Evolutionary conservation across 1,139 yeast genomes (phyloP), one percentile per base, ranked within the genome.

Genomic region (Casaregolazyma lundiana): DNA sequence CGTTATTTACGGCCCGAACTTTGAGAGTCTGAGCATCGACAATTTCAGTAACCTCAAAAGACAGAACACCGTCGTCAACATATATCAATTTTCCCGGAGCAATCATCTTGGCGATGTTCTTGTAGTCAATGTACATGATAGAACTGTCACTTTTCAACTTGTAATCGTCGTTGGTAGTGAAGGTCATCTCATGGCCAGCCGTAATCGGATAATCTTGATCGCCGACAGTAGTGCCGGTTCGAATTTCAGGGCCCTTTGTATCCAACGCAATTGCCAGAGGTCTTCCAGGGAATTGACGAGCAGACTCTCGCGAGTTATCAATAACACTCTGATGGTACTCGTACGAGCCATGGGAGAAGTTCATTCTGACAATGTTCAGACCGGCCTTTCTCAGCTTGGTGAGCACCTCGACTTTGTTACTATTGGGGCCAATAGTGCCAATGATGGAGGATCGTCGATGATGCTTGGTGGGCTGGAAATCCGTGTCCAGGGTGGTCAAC

Each of bases 161-260:
- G 76, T 80, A 92, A 58, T 78, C 75, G 45, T 82, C 94, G 69
- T 92, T 95, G 53, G 97, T 92, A 66, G 97, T 75, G 77, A 92
- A 86, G 65, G 74, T 80, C 95, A 92, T 86, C 69, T 85, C 90
- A 69, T 89, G 96, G 71, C 82, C 82, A 49, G 94, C 78, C 37
- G 78, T 72, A 63, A 94, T 84, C 63, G 96, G 85, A 72, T 70
- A 87, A 68, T 92, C 98, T 55, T 73, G 71, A 51, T 78, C 85
- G 60, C 78, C 86, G 52, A 73, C 67, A 59, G 98, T 94, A 69
- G 88, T 81, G 72, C 99, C 98, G 48, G 98, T 90, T 79, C 98
- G 87, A 73, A 92, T 92, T 76, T 94, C 98, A 56, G 99, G 98
- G 60, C 99, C 99, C 80, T 92, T 94, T 69, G 98, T 94, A 72